Percentiles rank a stretch among this genome's conserved stretches.
These are phyloP conservation scores for Alternaria arborescens DNA, from an alignment of 2,329 filamentous ascomycete genomes.

Conservation along the genomic window DNA sequence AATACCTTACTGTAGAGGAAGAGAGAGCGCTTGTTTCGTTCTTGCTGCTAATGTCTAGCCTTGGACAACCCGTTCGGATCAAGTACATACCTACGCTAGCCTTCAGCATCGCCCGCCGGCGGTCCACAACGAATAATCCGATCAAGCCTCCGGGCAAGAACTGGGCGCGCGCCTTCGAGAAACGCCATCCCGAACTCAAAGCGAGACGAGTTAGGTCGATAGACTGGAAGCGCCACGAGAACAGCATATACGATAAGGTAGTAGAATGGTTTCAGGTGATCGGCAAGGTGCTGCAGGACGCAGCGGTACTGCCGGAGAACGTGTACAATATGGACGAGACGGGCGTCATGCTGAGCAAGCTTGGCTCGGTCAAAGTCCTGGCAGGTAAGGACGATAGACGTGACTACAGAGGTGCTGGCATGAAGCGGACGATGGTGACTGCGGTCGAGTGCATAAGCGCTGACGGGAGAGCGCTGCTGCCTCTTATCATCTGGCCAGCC, in stretches of 20 bases:
- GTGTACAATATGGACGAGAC: neutral
- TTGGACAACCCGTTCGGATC: neutral
- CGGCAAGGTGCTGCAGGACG: neutral
- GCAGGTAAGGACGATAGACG: neutral
- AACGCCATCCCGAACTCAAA: neutral
- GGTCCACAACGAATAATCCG: too few species aligned
- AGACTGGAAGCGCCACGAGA: neutral
- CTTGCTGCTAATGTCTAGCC: neutral
- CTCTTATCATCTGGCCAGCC: neutral
- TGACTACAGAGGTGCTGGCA: neutral
- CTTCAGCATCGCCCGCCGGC: too few species aligned
- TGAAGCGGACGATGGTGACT: neutral
- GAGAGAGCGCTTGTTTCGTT: neutral
- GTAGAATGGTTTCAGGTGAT: neutral
- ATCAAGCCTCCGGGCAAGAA: neutral
- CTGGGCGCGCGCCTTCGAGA: neutral
- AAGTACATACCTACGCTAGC: neutral
- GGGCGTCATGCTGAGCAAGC: neutral
- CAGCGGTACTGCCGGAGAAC: neutral
- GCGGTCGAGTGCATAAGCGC: neutral
- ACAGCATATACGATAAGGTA: neutral
- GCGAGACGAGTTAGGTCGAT: neutral
- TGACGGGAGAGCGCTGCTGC: neutral
- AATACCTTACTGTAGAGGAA: neutral
- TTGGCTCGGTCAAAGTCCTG: neutral